phyloP scores from a whole-genome alignment of 495 filamentous ascomycete species.

The Aspergillus affinis region DNA sequence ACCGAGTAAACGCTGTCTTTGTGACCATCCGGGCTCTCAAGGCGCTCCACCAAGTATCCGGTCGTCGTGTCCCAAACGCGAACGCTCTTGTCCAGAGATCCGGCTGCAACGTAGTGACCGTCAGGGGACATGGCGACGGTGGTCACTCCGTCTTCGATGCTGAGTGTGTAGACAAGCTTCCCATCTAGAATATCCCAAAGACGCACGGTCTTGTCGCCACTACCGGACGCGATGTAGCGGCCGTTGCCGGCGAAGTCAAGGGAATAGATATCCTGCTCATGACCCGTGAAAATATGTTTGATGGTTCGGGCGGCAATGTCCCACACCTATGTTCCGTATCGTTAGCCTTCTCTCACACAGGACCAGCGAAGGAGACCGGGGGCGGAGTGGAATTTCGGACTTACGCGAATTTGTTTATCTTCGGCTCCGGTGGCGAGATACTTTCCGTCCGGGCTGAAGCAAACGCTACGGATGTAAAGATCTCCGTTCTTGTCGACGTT shows the following conservation, averaged over 20 bases:
- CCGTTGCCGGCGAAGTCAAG: constrained; percentile 86
- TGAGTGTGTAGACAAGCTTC: constrained; percentile 71
- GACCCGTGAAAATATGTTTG: constrained; percentile 77
- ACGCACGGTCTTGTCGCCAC: constrained; percentile 82
- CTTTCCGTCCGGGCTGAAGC: constrained; percentile 88
- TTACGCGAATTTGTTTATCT: constrained; percentile 86
- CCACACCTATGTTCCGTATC: constrained; percentile 65
- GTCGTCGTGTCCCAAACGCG: constrained; percentile 82
- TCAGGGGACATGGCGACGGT: constrained; percentile 91
- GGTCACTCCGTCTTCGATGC: constrained; percentile 87
- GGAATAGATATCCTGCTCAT: constrained; percentile 95
- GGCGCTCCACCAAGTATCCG: constrained; percentile 78
- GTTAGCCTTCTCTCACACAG: constrained; percentile 11
- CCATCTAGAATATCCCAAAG: constrained; percentile 84
- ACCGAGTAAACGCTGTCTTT: constrained; percentile 93
- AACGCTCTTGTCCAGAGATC: constrained; percentile 87
- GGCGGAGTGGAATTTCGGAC: constrained; percentile 43
- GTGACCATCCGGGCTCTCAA: constrained; percentile 84
- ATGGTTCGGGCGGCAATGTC: constrained; percentile 76
- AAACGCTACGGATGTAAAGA: constrained; percentile 87
- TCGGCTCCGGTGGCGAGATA: constrained; percentile 88
- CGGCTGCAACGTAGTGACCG: constrained; percentile 81
- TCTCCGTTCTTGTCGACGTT: constrained; percentile 80
- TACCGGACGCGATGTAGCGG: constrained; percentile 83
- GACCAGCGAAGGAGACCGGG: background rate